Evolutionary conservation across 2,329 filamentous ascomycete species (phyloP).

Genomic region (Trichoderma cornu-damae): DNA sequence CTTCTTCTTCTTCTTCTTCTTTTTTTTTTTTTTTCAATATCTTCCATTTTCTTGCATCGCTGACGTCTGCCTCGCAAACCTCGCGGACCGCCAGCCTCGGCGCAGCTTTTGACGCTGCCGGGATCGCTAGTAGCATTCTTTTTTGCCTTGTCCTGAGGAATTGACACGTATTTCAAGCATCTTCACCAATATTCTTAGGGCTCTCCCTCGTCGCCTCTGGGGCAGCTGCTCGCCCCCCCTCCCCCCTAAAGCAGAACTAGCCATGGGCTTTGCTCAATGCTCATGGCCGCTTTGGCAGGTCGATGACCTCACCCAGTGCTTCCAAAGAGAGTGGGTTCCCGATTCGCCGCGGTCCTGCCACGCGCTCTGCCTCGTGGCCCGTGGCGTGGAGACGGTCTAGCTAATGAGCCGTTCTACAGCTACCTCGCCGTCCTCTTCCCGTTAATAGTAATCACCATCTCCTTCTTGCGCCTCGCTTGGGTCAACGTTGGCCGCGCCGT

Average conservation of each 20-base stretch:
- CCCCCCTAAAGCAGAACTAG: background rate
- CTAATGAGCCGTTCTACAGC: constrained; percentile 23
- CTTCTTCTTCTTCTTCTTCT: background rate
- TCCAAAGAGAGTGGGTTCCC: constrained; percentile 59
- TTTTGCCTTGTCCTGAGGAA: background rate
- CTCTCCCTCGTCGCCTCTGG: background rate
- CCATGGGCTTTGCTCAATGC: constrained; percentile 47
- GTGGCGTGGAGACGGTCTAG: background rate
- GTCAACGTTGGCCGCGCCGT: constrained; percentile 52
- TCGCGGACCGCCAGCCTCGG: background rate
- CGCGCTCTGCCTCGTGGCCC: background rate
- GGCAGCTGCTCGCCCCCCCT: background rate
- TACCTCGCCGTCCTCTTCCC: constrained; percentile 68
- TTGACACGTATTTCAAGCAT: background rate
- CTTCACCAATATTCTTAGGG: background rate
- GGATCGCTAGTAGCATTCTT: background rate
- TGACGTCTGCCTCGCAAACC: background rate
- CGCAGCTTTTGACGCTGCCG: background rate
- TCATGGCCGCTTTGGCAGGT: constrained; percentile 56
- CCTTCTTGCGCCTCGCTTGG: constrained; percentile 59
- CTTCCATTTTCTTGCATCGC: background rate
- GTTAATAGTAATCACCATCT: constrained; percentile 63
- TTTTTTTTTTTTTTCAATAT: background rate
- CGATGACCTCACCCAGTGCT: constrained; percentile 60
- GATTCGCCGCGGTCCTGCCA: background rate